phyloP scores from a whole-genome alignment of 176 grass and related monocot genomes.

The Aegilops umbellulata region DNA sequence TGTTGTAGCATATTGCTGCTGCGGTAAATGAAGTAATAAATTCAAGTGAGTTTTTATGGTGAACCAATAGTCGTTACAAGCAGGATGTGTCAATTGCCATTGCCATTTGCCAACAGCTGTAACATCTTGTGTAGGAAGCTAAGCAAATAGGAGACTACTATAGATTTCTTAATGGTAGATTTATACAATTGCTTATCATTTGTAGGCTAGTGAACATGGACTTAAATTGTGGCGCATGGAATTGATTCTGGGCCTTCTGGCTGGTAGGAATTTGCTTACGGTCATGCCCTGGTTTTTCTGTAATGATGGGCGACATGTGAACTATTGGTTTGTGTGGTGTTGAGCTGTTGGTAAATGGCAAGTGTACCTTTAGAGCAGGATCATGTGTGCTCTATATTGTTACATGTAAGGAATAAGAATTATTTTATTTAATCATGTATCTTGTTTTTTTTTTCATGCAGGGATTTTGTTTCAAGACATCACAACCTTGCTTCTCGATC shows the following conservation, averaged over 20 bases:
- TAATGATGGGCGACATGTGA: background rate
- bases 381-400: background rate
- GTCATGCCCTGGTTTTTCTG: background rate
- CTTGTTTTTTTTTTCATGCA: background rate
- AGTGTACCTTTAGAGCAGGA: background rate
- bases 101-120: background rate
- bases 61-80: background rate
- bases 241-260: background rate
- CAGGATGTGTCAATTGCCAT: background rate
- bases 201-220: background rate
- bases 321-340: background rate
- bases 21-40: background rate
- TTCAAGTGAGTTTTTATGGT: background rate
- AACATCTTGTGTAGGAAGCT: background rate
- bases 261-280: no score
- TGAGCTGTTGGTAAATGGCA: background rate
- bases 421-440: background rate
- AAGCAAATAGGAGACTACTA: background rate
- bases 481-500: conserved; percentile 86
- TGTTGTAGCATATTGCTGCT: background rate
- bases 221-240: background rate
- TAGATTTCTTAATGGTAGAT: background rate
- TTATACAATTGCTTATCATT: background rate
- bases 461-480: conserved; percentile 97
- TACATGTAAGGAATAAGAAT: background rate